These are phyloP conservation scores for Podaxis carcinomalis DNA, from an alignment of 768 basidiomycete genomes.

Conservation along the genomic window DNA sequence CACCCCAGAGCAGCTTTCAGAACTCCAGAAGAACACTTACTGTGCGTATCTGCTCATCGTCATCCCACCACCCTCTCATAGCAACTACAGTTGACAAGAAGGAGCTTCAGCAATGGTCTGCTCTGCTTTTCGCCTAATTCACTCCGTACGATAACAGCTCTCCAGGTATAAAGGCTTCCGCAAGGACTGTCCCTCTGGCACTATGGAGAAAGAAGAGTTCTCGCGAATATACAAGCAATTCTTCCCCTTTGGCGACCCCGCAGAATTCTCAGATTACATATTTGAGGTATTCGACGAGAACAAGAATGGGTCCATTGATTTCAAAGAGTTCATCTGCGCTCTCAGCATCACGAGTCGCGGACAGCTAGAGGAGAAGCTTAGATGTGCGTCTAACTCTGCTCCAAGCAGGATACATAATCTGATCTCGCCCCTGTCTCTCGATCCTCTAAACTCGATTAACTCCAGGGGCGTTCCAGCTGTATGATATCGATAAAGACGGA, in stretches of 20 bases:
- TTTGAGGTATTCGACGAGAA: slow-evolving; percentile 97
- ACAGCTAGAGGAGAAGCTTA: slow-evolving; percentile 93
- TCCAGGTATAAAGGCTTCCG: slow-evolving; percentile 98
- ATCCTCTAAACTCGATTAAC: slow-evolving; percentile 15
- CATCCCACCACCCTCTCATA: slow-evolving; percentile 12
- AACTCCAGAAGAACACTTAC: slow-evolving; percentile 97
- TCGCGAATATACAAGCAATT: slow-evolving; percentile 98
- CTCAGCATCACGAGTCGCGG: slow-evolving; percentile 94
- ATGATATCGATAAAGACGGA: slow-evolving; percentile 98
- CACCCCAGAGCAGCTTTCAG: slow-evolving; percentile 87
- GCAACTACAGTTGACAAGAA: slow-evolving; percentile 82
- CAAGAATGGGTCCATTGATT: slow-evolving; percentile 96
- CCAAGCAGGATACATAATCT: slow-evolving; percentile 2
- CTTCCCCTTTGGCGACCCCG: slow-evolving; percentile 99
- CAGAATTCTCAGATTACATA: slow-evolving; percentile 95
- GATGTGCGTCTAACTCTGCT: slow-evolving; percentile 59
- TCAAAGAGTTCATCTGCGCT: slow-evolving; percentile 99
- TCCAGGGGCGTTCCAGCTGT: slow-evolving; percentile 98
- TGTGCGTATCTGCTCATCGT: slow-evolving; percentile 48
- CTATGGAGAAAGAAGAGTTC: slow-evolving; percentile 94
- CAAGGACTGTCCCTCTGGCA: slow-evolving; percentile 96
- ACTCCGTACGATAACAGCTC: slow-evolving; percentile 14
- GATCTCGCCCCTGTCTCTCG: neutral
- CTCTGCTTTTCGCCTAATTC: neutral
- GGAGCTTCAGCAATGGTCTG: slow-evolving; percentile 91